A percentile compares a stretch with the other conserved stretches of the same genome.
These are phyloP conservation scores for Aspergillus ostianus DNA, from an alignment of 495 filamentous ascomycete species.

Conservation along the genomic window DNA sequence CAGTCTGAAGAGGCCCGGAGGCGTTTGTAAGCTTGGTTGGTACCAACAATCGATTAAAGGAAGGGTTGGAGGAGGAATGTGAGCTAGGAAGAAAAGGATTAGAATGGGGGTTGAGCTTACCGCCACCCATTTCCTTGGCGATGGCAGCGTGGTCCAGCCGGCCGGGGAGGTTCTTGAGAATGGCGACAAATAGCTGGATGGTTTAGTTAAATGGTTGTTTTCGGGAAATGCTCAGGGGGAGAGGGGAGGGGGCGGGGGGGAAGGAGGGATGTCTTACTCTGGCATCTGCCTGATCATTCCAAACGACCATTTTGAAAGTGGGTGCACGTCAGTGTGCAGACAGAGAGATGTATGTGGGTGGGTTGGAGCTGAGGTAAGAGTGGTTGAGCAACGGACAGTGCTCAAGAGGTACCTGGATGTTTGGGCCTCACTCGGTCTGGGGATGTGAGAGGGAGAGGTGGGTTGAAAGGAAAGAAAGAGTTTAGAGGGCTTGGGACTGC, in stretches of 20 bases:
- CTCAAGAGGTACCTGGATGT: neutral
- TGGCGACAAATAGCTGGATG: conserved; percentile 27
- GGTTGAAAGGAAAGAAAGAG: neutral
- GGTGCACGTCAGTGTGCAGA: neutral
- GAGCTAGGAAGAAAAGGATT: too few relatives aligned
- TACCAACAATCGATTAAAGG: too few relatives aligned
- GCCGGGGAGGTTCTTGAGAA: conserved; percentile 19
- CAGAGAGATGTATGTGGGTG: too few relatives aligned
- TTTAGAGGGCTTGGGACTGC: neutral
- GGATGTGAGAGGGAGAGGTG: conserved; percentile 3
- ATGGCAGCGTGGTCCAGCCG: conserved; percentile 23
- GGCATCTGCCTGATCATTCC: conserved; percentile 27
- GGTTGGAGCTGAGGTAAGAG: neutral
- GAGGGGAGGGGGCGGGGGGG: neutral
- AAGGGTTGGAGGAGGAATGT: too few relatives aligned
- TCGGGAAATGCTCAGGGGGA: too few relatives aligned
- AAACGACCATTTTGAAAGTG: conserved; percentile 24
- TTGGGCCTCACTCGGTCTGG: neutral
- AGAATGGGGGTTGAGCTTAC: conserved; percentile 16
- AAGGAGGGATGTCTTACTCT: conserved; percentile 25
- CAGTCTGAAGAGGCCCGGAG: conserved; percentile 24
- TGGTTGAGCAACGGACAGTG: neutral
- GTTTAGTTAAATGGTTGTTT: neutral
- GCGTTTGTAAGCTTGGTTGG: neutral
- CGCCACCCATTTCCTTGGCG: conserved; percentile 27